phyloP scores from a whole-genome alignment of 352 stramenopile species.

The Thraustotheca clavata region DNA sequence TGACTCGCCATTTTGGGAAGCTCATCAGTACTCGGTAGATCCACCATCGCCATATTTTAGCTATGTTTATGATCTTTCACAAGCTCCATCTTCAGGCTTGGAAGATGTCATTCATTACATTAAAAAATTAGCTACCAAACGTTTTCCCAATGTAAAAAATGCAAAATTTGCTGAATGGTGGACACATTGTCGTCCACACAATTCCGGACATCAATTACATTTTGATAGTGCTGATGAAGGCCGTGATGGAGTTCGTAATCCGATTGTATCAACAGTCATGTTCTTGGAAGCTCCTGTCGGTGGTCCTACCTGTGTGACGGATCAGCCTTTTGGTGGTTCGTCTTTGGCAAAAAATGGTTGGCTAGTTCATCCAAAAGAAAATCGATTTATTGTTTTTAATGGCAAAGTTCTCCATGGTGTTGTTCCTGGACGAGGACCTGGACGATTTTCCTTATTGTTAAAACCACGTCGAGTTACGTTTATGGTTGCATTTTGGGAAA shows the following conservation, averaged over 20 bases:
- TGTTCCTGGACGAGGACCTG: conserved; percentile 40
- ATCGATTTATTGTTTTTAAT: conserved; percentile 43
- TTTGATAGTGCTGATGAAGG: conserved; percentile 66
- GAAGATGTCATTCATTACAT: conserved; percentile 26
- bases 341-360: conserved; percentile 30
- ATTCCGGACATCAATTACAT: conserved; percentile 58
- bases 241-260: conserved; percentile 36
- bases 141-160: conserved; percentile 31
- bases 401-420: conserved; percentile 51
- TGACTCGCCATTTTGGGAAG: conserved; percentile 37
- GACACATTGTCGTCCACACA: conserved; percentile 57
- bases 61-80: conserved; percentile 32
- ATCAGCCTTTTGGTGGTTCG: conserved; percentile 31
- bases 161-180: conserved; percentile 46
- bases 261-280: conserved; percentile 49
- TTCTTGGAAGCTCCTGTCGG: conserved; percentile 35
- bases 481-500: conserved; percentile 63
- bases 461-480: conserved; percentile 38
- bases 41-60: conserved; percentile 54
- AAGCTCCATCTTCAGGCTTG: conserved; percentile 22
- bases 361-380: conserved; percentile 31
- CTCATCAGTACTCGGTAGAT: conserved; percentile 46
- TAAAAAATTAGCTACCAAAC: conserved; percentile 7
- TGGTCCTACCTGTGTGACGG: conserved; percentile 44
- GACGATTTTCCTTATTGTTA: not conserved